These are phyloP conservation scores for Chytriomyces sp. DNA, from an alignment of 192 early-diverging fungal species.

Conservation along the genomic window DNA sequence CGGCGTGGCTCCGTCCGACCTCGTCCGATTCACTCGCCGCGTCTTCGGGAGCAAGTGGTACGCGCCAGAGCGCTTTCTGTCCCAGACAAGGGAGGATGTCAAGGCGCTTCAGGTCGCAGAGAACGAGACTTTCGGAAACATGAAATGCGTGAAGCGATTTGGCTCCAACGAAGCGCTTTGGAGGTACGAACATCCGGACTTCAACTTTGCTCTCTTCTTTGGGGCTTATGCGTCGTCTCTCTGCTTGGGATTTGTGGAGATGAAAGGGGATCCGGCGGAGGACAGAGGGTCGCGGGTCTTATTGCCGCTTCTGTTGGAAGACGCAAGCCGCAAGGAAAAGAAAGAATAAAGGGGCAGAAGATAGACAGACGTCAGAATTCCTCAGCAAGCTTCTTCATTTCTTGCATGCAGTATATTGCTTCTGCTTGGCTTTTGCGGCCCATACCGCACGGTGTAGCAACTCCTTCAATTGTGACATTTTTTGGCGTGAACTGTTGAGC, in stretches of 20 bases:
- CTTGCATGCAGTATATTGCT: not conserved
- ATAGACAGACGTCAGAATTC: not conserved
- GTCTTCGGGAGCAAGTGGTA: conserved; percentile 13
- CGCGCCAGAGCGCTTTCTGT: not conserved
- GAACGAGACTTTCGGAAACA: conserved; percentile 1
- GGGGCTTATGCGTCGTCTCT: not conserved
- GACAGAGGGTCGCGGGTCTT: conserved; percentile 14
- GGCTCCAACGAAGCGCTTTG: conserved; percentile 5
- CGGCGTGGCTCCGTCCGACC: not conserved
- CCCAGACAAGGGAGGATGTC: not conserved
- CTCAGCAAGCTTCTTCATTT: not conserved
- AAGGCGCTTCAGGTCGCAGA: not conserved
- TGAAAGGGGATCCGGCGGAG: conserved; percentile 16
- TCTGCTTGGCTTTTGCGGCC: not conserved
- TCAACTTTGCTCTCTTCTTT: conserved; percentile 10
- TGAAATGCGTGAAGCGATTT: not conserved
- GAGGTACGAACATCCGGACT: not conserved
- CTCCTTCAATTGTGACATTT: not conserved
- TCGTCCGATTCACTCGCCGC: not conserved
- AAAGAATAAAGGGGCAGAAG: not conserved
- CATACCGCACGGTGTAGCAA: not conserved
- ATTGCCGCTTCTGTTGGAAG: conserved; percentile 1
- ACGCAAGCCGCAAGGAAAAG: not conserved
- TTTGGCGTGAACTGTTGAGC: not conserved
- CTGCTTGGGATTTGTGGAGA: conserved; percentile 9